Conservation (phyloP, 202 grass and related monocot species). For the Elaeis oleifera region DNA sequence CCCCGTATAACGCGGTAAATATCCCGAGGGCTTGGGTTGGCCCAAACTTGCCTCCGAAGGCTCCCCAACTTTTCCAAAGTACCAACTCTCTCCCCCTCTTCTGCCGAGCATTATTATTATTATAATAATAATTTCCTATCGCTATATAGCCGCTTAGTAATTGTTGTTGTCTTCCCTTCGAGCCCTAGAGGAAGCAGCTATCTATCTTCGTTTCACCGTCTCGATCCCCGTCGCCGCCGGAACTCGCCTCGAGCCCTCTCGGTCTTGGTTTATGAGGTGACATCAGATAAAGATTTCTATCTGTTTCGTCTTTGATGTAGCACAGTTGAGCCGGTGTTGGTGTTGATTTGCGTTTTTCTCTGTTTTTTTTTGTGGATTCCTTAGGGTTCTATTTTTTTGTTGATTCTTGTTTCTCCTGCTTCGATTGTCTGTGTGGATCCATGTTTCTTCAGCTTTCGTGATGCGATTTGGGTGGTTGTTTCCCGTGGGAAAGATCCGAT, state of each 20-base stretch:
- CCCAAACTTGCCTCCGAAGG: too few relatives aligned
- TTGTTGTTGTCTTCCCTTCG: too few relatives aligned
- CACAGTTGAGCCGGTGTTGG: background rate
- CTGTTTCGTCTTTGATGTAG: background rate
- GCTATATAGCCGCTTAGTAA: too few relatives aligned
- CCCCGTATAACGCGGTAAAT: too few relatives aligned
- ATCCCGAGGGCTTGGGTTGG: too few relatives aligned
- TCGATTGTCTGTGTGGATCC: background rate
- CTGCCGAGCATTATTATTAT: too few relatives aligned
- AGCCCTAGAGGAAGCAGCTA: too few relatives aligned
- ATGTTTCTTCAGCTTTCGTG: background rate
- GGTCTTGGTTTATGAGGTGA: slow-evolving; percentile 24
- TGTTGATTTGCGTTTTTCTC: background rate
- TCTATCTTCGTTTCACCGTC: background rate
- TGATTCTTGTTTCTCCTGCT: background rate
- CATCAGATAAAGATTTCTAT: background rate
- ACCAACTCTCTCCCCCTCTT: too few relatives aligned
- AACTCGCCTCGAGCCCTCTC: slow-evolving; percentile 9
- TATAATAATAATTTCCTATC: too few relatives aligned
- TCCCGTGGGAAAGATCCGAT: background rate
- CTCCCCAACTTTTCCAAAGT: too few relatives aligned
- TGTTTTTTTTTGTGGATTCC: background rate
- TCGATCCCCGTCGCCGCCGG: background rate
- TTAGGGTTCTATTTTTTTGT: too few relatives aligned
- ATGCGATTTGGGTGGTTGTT: background rate